Conservation (phyloP, 306 rosid genomes). For the Canavalia ensiformis region DNA sequence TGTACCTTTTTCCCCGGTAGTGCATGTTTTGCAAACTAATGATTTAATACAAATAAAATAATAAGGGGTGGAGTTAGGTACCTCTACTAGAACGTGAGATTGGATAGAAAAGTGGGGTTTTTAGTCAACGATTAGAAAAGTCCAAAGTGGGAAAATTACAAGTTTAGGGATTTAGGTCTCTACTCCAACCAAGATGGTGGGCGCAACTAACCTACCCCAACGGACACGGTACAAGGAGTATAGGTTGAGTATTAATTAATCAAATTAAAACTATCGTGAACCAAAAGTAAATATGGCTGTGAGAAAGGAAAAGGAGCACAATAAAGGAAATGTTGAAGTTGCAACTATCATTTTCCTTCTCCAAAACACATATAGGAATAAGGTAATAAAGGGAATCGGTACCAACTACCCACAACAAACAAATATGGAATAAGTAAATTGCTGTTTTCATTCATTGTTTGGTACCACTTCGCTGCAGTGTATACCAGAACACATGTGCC, state of each 20-base stretch:
- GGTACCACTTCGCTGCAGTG: constrained; percentile 21
- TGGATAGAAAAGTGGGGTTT: not conserved
- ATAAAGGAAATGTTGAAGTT: constrained; percentile 18
- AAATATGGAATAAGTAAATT: constrained; percentile 5
- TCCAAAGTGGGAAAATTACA: constrained; percentile 4
- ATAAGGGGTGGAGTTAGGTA: constrained; percentile 5
- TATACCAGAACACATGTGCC: constrained; percentile 10
- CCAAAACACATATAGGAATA: not conserved
- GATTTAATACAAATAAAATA: not conserved
- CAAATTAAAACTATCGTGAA: not conserved
- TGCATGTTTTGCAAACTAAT: constrained; percentile 21
- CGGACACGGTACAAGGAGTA: not conserved
- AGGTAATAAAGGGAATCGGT: constrained; percentile 7
- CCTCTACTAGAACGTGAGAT: not conserved
- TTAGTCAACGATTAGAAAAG: constrained; percentile 35
- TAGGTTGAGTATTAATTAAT: constrained; percentile 6
- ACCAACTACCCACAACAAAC: not conserved
- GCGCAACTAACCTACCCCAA: not conserved
- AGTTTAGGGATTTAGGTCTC: constrained; percentile 4
- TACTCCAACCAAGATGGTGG: not conserved
- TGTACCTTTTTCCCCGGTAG: not conserved
- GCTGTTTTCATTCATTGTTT: constrained; percentile 23
- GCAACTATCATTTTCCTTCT: constrained; percentile 28
- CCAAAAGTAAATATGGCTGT: too few species aligned
- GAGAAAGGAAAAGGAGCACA: not conserved